Evolutionary conservation across 2,329 filamentous ascomycete species (phyloP), one percentile per base, ranked within the genome.

Genomic region (Metarhizium robertsii): DNA sequence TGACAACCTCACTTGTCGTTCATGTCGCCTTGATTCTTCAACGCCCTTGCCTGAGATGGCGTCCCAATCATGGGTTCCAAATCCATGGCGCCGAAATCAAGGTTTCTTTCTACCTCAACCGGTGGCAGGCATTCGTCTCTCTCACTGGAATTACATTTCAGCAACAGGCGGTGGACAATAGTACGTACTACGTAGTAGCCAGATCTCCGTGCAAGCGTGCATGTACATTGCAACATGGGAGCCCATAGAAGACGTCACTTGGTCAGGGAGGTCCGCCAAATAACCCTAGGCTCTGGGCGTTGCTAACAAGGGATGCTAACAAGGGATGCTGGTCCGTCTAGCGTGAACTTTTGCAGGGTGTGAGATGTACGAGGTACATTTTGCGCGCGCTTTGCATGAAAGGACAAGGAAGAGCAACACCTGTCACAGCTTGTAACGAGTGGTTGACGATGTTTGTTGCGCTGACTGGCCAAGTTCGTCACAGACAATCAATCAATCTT

Each of bases 311-410:
- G 20, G 20, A 20, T 20, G 20, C 20, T 20, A 42, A 32, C 36
- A 50, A 48, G 32, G 45, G 53, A 50, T 54, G 13, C 48, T 48
- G 29, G 55, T 49, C 32, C 38, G 18, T 50, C 46, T 59, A 56
- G 58, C 52, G 53, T 38, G 49, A 58, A 54, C 52, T 58, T 54
- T 59, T 58, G 56, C 58, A 54, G 55, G 57, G 55, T 36, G 49
- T 43, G 38, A 16, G 38, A 43, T 47, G 50, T 50, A 20, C 30
- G 36, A 43, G 36, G 36, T 34, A 54, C 53, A 8, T 47, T 34
- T 34, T 40, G 36, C 20, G 25, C 50, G 29, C 47, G 32, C 20
- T 30, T 50, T 52, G 40, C 48, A 52, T 55, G 53, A 55, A 42
- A 55, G 30, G 29, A 50, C 50, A 40, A 16, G 45, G 45, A 13